Base-by-base conservation (phyloP, 2,329 filamentous ascomycete species). In the Talaromyces sp. region DNA sequence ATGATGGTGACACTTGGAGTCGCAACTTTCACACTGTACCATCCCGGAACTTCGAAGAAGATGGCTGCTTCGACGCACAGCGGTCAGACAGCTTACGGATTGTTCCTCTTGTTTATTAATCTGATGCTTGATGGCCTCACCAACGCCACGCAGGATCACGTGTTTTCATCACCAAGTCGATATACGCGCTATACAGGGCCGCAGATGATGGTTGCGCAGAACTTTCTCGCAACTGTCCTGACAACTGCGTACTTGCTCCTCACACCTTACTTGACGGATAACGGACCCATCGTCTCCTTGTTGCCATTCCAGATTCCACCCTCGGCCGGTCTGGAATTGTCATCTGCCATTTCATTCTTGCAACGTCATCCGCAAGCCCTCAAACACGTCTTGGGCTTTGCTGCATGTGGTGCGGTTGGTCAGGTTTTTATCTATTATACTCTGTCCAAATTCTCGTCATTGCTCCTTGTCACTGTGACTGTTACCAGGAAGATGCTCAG, bases 141-240 rank as follows among this genome's bases (percentile, higher is more conserved):
- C 66, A 99, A 99, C 79, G 93, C 90, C 62, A 97, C 94, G 2
- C 95, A 99, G 82, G 95, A 99, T 78, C 89, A 97, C 78, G 92
- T 99, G 77, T 97, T 98, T 77, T 79, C 81, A 68, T 84, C 87
- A 7, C 80, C 80, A 2, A 78, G 81, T 31, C 75, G 78, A 1
- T 96, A 93, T 79, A 87, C 87, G 69, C 88, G 89, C 14, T 97
- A 95, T 76, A 87, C 88, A 2, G 95, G 95, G 10, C 93, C 94
- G 66, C 95, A 99, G 84, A 99, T 99, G 95, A 99, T 99, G 95
- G 96, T 93, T 76, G 93, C 94, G 45, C 92, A 97, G 79, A 99
- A 98, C 76, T 82, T 97, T 64, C 90, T 98, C 78, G 90, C 87
- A 71, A 94, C 93, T 3, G 74, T 88, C 56, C 82, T 98, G 64